These are phyloP conservation scores for Colletotrichum caudatum DNA, from an alignment of 2,329 filamentous ascomycete species.

Conservation along the genomic window DNA sequence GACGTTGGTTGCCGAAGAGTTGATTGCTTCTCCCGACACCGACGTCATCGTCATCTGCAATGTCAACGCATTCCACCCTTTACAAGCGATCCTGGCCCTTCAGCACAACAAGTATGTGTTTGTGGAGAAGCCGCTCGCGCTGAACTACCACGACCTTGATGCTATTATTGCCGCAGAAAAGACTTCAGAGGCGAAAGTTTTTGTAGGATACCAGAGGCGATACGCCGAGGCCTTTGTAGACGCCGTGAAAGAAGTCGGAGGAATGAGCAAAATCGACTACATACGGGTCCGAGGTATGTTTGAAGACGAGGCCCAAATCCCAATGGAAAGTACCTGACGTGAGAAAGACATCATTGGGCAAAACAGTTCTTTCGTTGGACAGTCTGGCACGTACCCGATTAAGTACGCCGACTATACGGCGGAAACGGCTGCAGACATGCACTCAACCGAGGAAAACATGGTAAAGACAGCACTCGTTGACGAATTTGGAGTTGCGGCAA, in stretches of 20 bases:
- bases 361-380: not conserved
- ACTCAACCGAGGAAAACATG: not conserved
- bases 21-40: constrained; percentile 56
- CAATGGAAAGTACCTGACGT: not conserved
- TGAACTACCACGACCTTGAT: constrained; percentile 59
- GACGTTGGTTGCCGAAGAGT: constrained; percentile 53
- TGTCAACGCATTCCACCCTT: constrained; percentile 65
- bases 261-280: not conserved
- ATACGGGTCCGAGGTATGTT: not conserved
- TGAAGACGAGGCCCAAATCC: not conserved
- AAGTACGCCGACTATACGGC: not conserved
- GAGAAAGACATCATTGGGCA: not conserved
- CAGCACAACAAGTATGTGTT: constrained; percentile 66
- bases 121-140: constrained; percentile 68
- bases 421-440: not conserved
- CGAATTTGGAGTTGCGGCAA: not conserved
- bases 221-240: constrained; percentile 59
- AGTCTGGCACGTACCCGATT: not conserved
- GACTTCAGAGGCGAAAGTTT: constrained; percentile 56
- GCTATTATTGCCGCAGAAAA: constrained; percentile 63
- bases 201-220: constrained; percentile 71
- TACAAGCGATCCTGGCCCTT: constrained; percentile 63
- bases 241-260: not conserved
- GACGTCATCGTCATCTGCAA: constrained; percentile 67
- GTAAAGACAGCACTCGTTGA: not conserved